phyloP scores from a whole-genome alignment of 495 filamentous ascomycete species.

The Oidiodendron maius region DNA sequence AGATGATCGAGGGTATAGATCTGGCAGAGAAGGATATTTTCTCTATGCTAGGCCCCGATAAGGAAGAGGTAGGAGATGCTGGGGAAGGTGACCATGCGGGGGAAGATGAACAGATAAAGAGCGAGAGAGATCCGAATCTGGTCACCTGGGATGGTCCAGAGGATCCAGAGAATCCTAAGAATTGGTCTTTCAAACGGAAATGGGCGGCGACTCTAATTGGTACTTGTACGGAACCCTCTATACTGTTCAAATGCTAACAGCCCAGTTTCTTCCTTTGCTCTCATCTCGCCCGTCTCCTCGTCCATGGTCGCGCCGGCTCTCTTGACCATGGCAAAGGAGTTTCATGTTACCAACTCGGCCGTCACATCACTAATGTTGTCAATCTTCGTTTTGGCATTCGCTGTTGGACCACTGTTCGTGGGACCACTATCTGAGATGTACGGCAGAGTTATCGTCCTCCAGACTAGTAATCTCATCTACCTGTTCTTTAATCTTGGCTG shows the following conservation, averaged over 20 bases:
- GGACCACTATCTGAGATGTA: slow-evolving; percentile 62
- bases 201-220: slow-evolving; percentile 29
- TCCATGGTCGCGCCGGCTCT: slow-evolving; percentile 73
- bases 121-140: slow-evolving; percentile 15
- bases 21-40: slow-evolving; percentile 2
- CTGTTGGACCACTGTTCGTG: slow-evolving; percentile 53
- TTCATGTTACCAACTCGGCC: slow-evolving; percentile 53
- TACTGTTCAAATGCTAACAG: neutral
- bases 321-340: slow-evolving; percentile 46
- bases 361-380: slow-evolving; percentile 58
- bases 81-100: slow-evolving; percentile 1
- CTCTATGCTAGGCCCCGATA: neutral
- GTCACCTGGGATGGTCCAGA: slow-evolving; percentile 65
- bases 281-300: slow-evolving; percentile 63
- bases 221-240: neutral
- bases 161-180: slow-evolving; percentile 34
- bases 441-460: slow-evolving; percentile 55
- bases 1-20: too few species aligned
- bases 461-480: slow-evolving; percentile 45
- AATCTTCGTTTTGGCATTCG: slow-evolving; percentile 73
- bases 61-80: too few species aligned
- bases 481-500: slow-evolving; percentile 53
- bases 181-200: slow-evolving; percentile 36
- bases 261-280: slow-evolving; percentile 53
- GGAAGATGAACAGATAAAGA: neutral